Conservation (phyloP, 148 eudicot species). For the Chenopodium suecicum region DNA sequence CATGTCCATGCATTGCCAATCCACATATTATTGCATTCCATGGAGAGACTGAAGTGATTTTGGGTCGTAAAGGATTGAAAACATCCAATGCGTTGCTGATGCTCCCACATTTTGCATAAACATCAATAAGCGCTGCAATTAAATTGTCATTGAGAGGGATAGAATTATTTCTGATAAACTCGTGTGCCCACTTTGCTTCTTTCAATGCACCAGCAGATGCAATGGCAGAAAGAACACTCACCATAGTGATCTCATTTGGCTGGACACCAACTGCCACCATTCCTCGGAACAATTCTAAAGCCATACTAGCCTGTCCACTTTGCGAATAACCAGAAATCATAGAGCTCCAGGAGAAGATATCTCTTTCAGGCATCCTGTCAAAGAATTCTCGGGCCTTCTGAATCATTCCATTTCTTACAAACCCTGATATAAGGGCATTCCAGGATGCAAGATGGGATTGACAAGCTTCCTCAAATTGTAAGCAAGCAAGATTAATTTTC, state of each 20-base stretch:
- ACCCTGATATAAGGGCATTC: conserved; percentile 77
- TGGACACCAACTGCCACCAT: conserved; percentile 57
- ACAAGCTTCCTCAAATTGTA: conserved; percentile 63
- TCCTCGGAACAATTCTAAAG: conserved; percentile 60
- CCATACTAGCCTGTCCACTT: conserved; percentile 46
- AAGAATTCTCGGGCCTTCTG: conserved; percentile 52
- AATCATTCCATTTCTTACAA: conserved; percentile 56
- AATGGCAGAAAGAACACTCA: conserved; percentile 74
- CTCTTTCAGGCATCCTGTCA: conserved; percentile 60
- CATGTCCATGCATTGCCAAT: conserved; percentile 81
- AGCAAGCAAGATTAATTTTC: conserved; percentile 48
- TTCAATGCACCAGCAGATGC: conserved; percentile 54
- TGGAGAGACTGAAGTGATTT: conserved; percentile 54
- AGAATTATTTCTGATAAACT: conserved; percentile 46
- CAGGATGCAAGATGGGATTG: conserved; percentile 72
- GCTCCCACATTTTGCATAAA: conserved; percentile 87
- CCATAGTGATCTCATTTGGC: conserved; percentile 88
- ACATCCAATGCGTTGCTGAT: conserved; percentile 57
- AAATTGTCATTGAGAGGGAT: conserved; percentile 69
- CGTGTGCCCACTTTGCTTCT: conserved; percentile 69
- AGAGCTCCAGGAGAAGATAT: conserved; percentile 86
- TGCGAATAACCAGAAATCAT: conserved; percentile 85
- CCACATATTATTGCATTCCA: conserved; percentile 90
- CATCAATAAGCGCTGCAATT: conserved; percentile 76
- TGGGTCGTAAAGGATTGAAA: conserved; percentile 45